Conservation (phyloP, 2,329 filamentous ascomycete genomes). For the Raffaelea deltoideospora region DNA sequence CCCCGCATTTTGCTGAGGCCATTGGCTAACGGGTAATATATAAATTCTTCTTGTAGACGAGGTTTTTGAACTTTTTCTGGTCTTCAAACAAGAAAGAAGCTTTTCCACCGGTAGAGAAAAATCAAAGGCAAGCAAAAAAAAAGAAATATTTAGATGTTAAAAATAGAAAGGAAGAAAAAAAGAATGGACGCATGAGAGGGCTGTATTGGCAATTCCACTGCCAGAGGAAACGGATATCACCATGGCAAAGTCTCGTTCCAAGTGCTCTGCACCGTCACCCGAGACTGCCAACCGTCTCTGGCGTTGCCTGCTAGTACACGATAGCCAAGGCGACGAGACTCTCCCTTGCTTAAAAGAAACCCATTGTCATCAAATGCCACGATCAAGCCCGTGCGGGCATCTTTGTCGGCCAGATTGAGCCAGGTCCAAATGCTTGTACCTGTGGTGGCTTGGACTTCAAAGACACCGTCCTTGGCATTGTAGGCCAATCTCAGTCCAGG, state of each 20-base stretch:
- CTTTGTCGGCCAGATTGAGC: slow-evolving; percentile 28
- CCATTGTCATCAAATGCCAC: slow-evolving; percentile 37
- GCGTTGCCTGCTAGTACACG: slow-evolving; percentile 21
- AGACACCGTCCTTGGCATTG: slow-evolving; percentile 15
- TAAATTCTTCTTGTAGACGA: too few species aligned
- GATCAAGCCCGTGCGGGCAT: slow-evolving; percentile 25
- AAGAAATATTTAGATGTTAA: too few species aligned
- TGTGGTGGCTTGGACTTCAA: slow-evolving; percentile 29
- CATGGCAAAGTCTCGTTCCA: slow-evolving; percentile 24
- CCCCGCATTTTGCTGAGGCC: too few species aligned
- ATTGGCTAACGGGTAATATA: too few species aligned
- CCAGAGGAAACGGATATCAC: not conserved
- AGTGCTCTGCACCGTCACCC: slow-evolving; percentile 34
- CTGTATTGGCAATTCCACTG: too few species aligned
- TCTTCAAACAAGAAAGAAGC: too few species aligned
- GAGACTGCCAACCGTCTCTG: slow-evolving; percentile 23
- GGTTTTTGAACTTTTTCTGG: too few species aligned
- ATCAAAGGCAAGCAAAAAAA: too few species aligned
- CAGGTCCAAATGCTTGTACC: slow-evolving; percentile 39
- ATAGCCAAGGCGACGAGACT: slow-evolving; percentile 28
- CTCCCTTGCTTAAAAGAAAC: slow-evolving; percentile 31
- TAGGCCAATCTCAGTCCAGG: slow-evolving; percentile 27
- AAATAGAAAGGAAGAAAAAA: too few species aligned
- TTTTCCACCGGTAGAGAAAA: too few species aligned
- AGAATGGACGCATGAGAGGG: too few species aligned